phyloP scores from a whole-genome alignment of 352 stramenopile species.

The Globisporangium polare region DNA sequence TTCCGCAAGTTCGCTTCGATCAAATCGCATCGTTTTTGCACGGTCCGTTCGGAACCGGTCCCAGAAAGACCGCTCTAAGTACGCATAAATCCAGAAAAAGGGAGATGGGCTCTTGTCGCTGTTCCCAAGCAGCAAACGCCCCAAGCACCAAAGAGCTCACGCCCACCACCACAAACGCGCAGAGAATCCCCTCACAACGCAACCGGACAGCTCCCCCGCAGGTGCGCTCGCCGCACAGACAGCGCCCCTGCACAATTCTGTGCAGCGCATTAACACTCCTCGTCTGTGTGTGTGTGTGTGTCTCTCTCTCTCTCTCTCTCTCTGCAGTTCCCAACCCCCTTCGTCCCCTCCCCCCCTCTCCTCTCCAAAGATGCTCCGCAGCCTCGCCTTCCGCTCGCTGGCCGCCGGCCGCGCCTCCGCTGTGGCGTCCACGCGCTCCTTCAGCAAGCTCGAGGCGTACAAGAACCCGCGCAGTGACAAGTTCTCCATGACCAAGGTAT shows the following conservation, averaged over 20 bases:
- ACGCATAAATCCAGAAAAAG: too few relatives aligned
- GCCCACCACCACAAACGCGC: slow-evolving; percentile 3
- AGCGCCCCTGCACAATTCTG: not conserved
- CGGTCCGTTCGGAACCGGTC: not conserved
- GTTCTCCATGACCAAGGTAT: slow-evolving; percentile 86
- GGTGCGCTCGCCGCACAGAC: not conserved
- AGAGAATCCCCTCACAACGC: not conserved
- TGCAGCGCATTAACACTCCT: not conserved
- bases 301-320: not conserved
- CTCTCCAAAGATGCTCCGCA: slow-evolving; percentile 16
- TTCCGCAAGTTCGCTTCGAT: not conserved
- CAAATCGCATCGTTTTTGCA: not conserved
- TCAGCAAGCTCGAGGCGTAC: slow-evolving; percentile 40
- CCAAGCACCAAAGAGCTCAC: not conserved
- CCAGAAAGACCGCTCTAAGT: too few relatives aligned
- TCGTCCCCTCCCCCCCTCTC: not conserved
- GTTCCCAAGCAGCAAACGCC: not conserved
- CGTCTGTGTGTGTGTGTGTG: too few relatives aligned
- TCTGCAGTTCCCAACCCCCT: not conserved
- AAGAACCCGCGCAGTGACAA: slow-evolving; percentile 77
- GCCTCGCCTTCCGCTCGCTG: slow-evolving; percentile 14
- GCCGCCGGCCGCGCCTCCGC: not conserved
- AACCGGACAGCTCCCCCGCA: slow-evolving; percentile 6
- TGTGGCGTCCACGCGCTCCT: slow-evolving; percentile 7
- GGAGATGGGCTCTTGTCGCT: not conserved